Conservation (phyloP, 768 basidiomycete genomes). For the Lactarius sp. region DNA sequence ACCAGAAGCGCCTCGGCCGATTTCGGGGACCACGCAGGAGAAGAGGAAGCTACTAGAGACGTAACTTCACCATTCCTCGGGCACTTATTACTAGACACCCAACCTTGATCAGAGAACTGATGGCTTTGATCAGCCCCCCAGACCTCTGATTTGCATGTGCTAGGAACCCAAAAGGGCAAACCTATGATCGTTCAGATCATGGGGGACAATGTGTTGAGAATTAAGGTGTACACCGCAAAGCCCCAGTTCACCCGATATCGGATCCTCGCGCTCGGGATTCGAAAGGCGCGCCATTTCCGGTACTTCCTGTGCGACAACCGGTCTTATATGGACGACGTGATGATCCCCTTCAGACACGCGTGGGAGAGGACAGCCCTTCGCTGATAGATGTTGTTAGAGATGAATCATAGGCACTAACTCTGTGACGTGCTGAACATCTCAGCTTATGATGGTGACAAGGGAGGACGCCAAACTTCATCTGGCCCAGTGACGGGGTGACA, state of each 20-base stretch:
- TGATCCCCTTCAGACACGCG: neutral
- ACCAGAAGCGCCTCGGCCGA: conserved; percentile 15
- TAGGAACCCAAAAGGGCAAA: conserved; percentile 10
- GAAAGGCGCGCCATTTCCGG: conserved; percentile 2
- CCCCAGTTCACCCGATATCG: conserved; percentile 14
- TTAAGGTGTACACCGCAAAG: conserved; percentile 15
- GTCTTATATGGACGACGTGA: neutral
- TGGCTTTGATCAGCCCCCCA: conserved; percentile 12
- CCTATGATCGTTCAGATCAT: conserved; percentile 6
- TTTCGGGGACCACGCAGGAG: conserved; percentile 6
- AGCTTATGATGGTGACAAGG: conserved; percentile 3
- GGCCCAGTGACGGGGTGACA: neutral
- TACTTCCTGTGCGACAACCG: conserved; percentile 9
- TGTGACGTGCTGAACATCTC: neutral
- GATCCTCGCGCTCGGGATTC: conserved; percentile 11
- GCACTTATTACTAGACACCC: neutral
- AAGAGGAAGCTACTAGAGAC: neutral
- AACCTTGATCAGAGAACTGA: conserved; percentile 17
- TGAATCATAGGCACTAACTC: conserved; percentile 4
- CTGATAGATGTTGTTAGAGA: neutral
- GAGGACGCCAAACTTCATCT: neutral
- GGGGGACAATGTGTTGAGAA: neutral
- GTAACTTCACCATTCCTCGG: neutral
- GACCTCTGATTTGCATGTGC: conserved; percentile 5
- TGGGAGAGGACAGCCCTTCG: neutral